These are phyloP conservation scores for Metschnikowia borealis DNA, from an alignment of 805 yeast genomes.

Conservation along the genomic window DNA sequence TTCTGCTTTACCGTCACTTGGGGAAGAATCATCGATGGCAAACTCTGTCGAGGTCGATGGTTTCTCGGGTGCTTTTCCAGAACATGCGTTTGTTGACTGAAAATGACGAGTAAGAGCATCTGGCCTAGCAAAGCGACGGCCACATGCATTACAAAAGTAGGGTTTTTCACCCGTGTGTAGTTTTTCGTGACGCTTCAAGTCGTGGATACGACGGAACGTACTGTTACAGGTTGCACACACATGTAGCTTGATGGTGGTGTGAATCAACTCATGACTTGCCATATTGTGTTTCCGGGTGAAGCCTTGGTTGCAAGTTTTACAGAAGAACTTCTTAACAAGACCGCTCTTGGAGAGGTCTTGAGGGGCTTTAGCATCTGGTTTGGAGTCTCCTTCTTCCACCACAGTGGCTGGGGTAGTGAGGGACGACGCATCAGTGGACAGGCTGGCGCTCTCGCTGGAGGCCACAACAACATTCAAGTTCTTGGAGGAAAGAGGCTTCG, in stretches of 20 bases:
- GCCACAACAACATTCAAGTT: neutral
- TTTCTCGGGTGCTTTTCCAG: conserved; percentile 7
- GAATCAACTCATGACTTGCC: conserved; percentile 68
- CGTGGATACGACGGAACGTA: conserved; percentile 69
- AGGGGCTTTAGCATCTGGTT: conserved; percentile 1
- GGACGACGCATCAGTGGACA: neutral
- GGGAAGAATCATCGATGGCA: conserved; percentile 1
- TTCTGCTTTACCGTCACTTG: conserved; percentile 3
- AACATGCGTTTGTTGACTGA: conserved; percentile 41
- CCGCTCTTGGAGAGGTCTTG: conserved; percentile 2
- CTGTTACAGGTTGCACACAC: conserved; percentile 57
- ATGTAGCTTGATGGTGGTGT: conserved; percentile 61
- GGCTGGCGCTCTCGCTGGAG: neutral
- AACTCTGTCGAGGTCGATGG: neutral
- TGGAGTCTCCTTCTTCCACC: conserved; percentile 5
- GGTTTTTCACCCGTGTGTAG: conserved; percentile 77
- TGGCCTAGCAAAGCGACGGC: conserved; percentile 63
- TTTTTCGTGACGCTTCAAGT: conserved; percentile 70
- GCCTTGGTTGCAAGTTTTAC: conserved; percentile 58
- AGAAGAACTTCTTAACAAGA: conserved; percentile 37
- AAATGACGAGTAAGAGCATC: conserved; percentile 73
- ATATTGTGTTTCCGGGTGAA: conserved; percentile 73
- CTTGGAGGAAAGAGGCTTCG: conserved; percentile 8
- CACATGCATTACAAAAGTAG: conserved; percentile 56
- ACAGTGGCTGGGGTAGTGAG: conserved; percentile 9